These are phyloP conservation scores for Akanthomyces dipterigenus DNA, from an alignment of 2,329 filamentous ascomycete species.

Conservation along the genomic window DNA sequence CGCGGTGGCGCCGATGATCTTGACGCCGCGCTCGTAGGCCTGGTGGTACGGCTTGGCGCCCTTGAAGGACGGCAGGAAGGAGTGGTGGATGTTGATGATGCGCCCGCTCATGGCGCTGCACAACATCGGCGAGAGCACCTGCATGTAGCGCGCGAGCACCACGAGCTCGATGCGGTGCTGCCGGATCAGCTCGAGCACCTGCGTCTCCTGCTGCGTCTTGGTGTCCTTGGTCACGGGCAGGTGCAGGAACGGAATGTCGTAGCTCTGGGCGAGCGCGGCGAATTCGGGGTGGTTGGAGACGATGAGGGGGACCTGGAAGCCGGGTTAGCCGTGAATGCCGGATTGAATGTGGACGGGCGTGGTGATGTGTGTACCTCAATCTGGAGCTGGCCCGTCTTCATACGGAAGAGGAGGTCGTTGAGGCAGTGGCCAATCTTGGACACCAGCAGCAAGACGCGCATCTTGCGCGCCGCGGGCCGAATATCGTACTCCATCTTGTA, in stretches of 20 bases:
- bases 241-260: conserved; percentile 74
- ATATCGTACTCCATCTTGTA: conserved; percentile 68
- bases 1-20: conserved; percentile 81
- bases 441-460: conserved; percentile 78
- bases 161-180: conserved; percentile 69
- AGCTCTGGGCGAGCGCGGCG: conserved; percentile 58
- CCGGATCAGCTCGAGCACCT: conserved; percentile 63
- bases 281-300: conserved; percentile 80
- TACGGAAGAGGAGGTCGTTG: conserved; percentile 76
- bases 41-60: conserved; percentile 85
- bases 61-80: conserved; percentile 81
- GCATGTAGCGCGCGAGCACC: conserved; percentile 81
- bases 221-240: conserved; percentile 74
- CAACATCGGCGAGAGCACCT: conserved; percentile 68
- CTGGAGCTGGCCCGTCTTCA: conserved; percentile 64
- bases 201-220: conserved; percentile 64
- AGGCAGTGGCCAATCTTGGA: conserved; percentile 84
- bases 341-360: too few relatives aligned
- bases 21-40: conserved; percentile 78
- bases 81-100: conserved; percentile 91
- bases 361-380: conserved; percentile 43
- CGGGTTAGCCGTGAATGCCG: neutral
- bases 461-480: conserved; percentile 60
- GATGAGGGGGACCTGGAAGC: conserved; percentile 57
- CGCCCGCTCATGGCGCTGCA: conserved; percentile 74